Evolutionary conservation across 495 filamentous ascomycete species (phyloP).

Genomic region (Penicillium pulvis): DNA sequence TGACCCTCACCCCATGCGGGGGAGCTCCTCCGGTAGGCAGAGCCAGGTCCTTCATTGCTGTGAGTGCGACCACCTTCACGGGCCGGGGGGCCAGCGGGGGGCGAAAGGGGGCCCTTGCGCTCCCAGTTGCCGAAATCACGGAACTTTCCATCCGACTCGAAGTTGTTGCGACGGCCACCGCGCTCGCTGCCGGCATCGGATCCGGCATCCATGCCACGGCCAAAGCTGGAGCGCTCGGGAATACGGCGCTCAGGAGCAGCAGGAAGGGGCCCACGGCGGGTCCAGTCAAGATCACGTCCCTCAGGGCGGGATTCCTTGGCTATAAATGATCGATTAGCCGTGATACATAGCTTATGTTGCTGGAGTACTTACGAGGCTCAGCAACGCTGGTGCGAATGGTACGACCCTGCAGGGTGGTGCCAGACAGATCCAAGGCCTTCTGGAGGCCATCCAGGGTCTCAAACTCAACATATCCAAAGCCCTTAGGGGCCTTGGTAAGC

Average conservation of each 20-base stretch:
- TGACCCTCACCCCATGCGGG: slow-evolving; percentile 89
- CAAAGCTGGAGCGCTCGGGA: slow-evolving; percentile 50
- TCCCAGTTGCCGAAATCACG: slow-evolving; percentile 94
- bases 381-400: slow-evolving; percentile 86
- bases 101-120: slow-evolving; percentile 87
- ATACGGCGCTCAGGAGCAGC: slow-evolving; percentile 59
- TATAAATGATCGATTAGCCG: slow-evolving; percentile 42
- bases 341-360: background rate
- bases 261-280: slow-evolving; percentile 85
- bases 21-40: slow-evolving; percentile 62
- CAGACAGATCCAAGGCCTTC: slow-evolving; percentile 82
- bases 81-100: slow-evolving; percentile 55
- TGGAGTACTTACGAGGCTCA: slow-evolving; percentile 69
- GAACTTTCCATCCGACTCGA: slow-evolving; percentile 75
- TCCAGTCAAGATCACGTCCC: slow-evolving; percentile 67
- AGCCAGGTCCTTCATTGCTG: slow-evolving; percentile 62
- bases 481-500: slow-evolving; percentile 87
- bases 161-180: slow-evolving; percentile 51
- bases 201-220: slow-evolving; percentile 51
- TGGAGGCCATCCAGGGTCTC: slow-evolving; percentile 84
- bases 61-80: slow-evolving; percentile 70
- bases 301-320: slow-evolving; percentile 69
- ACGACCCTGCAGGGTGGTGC: slow-evolving; percentile 77
- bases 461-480: slow-evolving; percentile 97
- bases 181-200: slow-evolving; percentile 57